These are phyloP conservation scores for Spinacia oleracea DNA, from an alignment of 179 eudicot genomes.

Conservation along the genomic window DNA sequence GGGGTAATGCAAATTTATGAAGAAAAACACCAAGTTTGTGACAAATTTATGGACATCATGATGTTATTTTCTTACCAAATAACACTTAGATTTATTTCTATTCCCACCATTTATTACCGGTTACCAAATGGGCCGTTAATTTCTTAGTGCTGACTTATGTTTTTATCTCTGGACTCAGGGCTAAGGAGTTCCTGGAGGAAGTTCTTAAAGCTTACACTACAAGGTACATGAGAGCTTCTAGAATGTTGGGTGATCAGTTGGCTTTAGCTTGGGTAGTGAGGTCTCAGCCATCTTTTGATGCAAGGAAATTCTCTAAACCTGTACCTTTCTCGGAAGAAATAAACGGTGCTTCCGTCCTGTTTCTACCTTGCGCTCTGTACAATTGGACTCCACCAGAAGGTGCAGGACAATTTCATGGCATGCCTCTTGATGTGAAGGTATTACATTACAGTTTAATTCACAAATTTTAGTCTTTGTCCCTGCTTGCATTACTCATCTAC, in stretches of 20 bases:
- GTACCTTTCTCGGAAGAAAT: constrained; percentile 55
- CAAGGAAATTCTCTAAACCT: constrained; percentile 57
- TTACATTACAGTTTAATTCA: not conserved
- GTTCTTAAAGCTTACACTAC: constrained; percentile 68
- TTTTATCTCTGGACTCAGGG: constrained; percentile 43
- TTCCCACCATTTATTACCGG: too few species aligned
- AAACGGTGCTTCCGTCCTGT: constrained; percentile 65
- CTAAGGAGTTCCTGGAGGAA: constrained; percentile 61
- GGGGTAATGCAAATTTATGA: too few species aligned
- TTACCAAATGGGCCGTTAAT: too few species aligned
- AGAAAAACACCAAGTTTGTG: too few species aligned
- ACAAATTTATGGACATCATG: too few species aligned
- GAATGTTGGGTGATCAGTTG: constrained; percentile 96
- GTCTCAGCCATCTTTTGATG: constrained; percentile 66
- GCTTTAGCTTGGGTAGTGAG: constrained; percentile 89
- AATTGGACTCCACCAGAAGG: constrained; percentile 99
- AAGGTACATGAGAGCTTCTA: constrained; percentile 81
- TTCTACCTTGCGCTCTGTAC: constrained; percentile 76
- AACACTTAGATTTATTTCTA: too few species aligned
- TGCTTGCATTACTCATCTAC: not conserved
- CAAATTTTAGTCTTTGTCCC: not conserved
- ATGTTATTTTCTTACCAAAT: too few species aligned
- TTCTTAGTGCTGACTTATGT: not conserved
- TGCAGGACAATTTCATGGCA: constrained; percentile 97
- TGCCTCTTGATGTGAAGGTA: constrained; percentile 98